These are phyloP conservation scores for Termitomyces sp. DNA, from an alignment of 768 basidiomycete genomes.

Conservation along the genomic window DNA sequence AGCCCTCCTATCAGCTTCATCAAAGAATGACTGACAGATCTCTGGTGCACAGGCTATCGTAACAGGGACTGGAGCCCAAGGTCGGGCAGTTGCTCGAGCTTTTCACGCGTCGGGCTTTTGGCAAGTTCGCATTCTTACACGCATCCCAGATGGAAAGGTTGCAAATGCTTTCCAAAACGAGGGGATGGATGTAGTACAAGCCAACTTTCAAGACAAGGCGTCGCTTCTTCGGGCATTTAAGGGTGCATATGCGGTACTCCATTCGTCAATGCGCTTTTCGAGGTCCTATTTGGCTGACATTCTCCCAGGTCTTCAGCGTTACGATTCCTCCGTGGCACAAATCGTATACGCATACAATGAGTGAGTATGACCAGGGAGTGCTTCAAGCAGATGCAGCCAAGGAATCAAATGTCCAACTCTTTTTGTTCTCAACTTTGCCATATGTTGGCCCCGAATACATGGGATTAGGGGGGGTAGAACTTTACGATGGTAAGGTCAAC, in stretches of 20 bases:
- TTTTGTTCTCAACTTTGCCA: conserved; percentile 13
- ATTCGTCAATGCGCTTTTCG: not conserved
- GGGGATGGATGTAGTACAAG: conserved; percentile 10
- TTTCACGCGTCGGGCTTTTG: conserved; percentile 13
- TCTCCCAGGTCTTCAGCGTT: conserved; percentile 10
- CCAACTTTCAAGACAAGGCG: conserved; percentile 8
- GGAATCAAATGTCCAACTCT: conserved; percentile 10
- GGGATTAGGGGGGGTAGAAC: conserved; percentile 13
- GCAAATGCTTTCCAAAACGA: conserved; percentile 2
- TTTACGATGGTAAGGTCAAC: conserved; percentile 11
- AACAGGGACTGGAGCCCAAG: conserved; percentile 12
- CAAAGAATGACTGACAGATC: not conserved
- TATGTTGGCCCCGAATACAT: conserved; percentile 13
- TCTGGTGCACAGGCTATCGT: conserved; percentile 5
- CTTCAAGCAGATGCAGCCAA: conserved; percentile 13
- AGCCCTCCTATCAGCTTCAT: not conserved
- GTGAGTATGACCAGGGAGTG: conserved; percentile 11
- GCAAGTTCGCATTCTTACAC: conserved; percentile 13
- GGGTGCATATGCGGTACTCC: conserved; percentile 6
- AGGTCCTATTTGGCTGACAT: not conserved
- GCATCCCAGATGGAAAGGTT: conserved; percentile 3
- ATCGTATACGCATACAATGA: conserved; percentile 5
- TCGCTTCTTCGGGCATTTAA: conserved; percentile 9
- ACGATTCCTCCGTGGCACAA: conserved; percentile 14
- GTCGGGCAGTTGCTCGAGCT: conserved; percentile 7